Evolutionary conservation across 768 basidiomycete species (phyloP).

Genomic region (Leccinum subgranulosum): DNA sequence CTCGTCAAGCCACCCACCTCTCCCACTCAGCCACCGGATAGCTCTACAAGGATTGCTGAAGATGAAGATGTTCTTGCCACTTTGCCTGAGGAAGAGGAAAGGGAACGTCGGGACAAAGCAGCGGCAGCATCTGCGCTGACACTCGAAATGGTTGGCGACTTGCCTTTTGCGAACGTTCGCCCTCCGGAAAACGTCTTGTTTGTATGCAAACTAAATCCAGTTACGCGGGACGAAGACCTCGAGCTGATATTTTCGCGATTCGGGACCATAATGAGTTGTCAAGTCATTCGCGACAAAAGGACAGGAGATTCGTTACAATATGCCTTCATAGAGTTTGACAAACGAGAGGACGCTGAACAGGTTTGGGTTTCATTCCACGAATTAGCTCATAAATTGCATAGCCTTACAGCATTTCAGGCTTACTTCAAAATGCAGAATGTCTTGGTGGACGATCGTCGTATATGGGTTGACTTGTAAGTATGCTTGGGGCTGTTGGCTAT

Average conservation of each 20-base stretch:
- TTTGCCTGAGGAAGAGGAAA: conserved; percentile 84
- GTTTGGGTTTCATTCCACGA: conserved; percentile 38
- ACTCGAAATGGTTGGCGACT: conserved; percentile 98
- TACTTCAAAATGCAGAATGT: conserved; percentile 99
- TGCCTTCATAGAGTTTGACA: conserved; percentile 98
- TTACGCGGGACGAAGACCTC: conserved; percentile 92
- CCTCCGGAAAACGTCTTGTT: conserved; percentile 98
- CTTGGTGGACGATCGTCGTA: conserved; percentile 92
- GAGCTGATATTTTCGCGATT: conserved; percentile 97
- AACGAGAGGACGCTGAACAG: conserved; percentile 90
- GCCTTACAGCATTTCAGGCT: conserved; percentile 48
- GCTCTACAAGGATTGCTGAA: conserved; percentile 87
- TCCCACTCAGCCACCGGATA: conserved; percentile 81
- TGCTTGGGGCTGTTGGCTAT: conserved; percentile 3
- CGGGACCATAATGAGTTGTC: conserved; percentile 94
- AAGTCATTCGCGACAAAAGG: conserved; percentile 93
- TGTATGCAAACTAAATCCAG: conserved; percentile 97
- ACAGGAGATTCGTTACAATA: conserved; percentile 97
- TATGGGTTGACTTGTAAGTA: conserved; percentile 98
- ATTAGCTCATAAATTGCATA: neutral
- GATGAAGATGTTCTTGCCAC: conserved; percentile 88
- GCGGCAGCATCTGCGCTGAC: conserved; percentile 93
- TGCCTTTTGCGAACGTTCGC: conserved; percentile 96
- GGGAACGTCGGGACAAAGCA: conserved; percentile 76
- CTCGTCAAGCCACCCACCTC: conserved; percentile 69